phyloP scores from a whole-genome alignment of 2,329 filamentous ascomycete genomes.

The Ilyonectria robusta region DNA sequence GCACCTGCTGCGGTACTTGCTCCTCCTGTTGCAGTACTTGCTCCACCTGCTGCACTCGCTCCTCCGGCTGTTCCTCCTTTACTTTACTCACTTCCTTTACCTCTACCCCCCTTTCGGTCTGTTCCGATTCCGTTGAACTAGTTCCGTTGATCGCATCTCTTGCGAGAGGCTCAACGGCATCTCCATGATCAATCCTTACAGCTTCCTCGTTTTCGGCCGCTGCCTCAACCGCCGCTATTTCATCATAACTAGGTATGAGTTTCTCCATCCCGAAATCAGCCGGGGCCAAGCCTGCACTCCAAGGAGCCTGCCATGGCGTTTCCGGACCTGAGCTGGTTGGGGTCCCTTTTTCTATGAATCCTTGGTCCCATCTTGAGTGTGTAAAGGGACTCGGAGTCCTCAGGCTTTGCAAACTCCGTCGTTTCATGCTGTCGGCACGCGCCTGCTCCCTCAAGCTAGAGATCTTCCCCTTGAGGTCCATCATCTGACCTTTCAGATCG shows the following conservation, averaged over 20 bases:
- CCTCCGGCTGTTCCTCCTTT: slow-evolving; percentile 30
- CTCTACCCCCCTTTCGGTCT: neutral
- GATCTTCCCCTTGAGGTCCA: slow-evolving; percentile 87
- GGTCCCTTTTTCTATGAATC: slow-evolving; percentile 43
- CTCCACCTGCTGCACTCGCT: slow-evolving; percentile 43
- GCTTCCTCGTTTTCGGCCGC: slow-evolving; percentile 27
- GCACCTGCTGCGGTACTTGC: neutral
- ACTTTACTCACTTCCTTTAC: neutral
- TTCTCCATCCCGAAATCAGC: slow-evolving; percentile 25
- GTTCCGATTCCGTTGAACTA: slow-evolving; percentile 48
- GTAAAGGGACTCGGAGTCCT: slow-evolving; percentile 86
- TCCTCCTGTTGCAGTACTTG: slow-evolving; percentile 31
- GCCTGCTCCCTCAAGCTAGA: slow-evolving; percentile 84
- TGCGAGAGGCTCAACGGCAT: slow-evolving; percentile 10
- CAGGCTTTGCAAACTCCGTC: slow-evolving; percentile 82
- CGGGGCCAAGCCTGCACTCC: slow-evolving; percentile 28
- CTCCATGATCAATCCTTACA: slow-evolving; percentile 26
- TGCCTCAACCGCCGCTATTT: slow-evolving; percentile 16
- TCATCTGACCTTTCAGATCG: slow-evolving; percentile 85
- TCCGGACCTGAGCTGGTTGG: slow-evolving; percentile 41
- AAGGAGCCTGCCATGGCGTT: slow-evolving; percentile 35
- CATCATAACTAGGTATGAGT: slow-evolving; percentile 16
- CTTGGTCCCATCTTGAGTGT: slow-evolving; percentile 65
- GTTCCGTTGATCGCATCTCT: slow-evolving; percentile 4
- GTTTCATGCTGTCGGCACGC: slow-evolving; percentile 82